A percentile compares a stretch with the other conserved stretches of the same genome.
Evolutionary conservation across 495 filamentous ascomycete genomes (phyloP).

Genomic region (Xylaria curta): DNA sequence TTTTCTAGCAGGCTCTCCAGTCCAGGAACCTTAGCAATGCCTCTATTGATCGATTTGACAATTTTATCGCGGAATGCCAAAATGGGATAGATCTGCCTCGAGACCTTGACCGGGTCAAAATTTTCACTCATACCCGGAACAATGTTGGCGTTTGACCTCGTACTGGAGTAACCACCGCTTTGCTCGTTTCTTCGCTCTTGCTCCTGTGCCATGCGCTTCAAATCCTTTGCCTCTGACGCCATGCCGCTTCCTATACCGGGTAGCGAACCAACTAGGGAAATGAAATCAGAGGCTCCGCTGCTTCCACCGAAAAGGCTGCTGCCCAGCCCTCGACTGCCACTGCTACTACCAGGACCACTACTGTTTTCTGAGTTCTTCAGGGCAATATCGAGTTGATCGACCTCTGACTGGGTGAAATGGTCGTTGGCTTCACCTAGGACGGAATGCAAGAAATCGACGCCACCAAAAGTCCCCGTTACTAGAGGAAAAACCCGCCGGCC

Average conservation of each 20-base stretch:
- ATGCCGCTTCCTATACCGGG: constrained; percentile 76
- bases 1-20: constrained; percentile 85
- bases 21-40: constrained; percentile 91
- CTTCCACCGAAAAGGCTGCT: constrained; percentile 43
- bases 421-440: constrained; percentile 96
- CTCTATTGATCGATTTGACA: constrained; percentile 77
- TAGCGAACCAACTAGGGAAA: constrained; percentile 74
- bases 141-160: constrained; percentile 50
- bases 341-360: constrained; percentile 34
- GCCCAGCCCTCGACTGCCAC: constrained; percentile 52
- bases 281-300: constrained; percentile 57
- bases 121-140: constrained; percentile 73
- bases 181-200: constrained; percentile 69
- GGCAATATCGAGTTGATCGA: constrained; percentile 84
- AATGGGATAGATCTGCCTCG: constrained; percentile 90
- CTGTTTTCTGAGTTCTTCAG: constrained; percentile 62
- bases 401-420: constrained; percentile 93
- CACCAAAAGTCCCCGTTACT: constrained; percentile 89
- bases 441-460: constrained; percentile 94
- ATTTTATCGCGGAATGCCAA: constrained; percentile 93
- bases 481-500: constrained; percentile 83
- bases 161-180: constrained; percentile 29
- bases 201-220: constrained; percentile 76
- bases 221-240: constrained; percentile 73
- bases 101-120: constrained; percentile 83